These are phyloP conservation scores for Skeletonema grethae DNA, from an alignment of 108 stramenopile genomes.

Conservation along the genomic window DNA sequence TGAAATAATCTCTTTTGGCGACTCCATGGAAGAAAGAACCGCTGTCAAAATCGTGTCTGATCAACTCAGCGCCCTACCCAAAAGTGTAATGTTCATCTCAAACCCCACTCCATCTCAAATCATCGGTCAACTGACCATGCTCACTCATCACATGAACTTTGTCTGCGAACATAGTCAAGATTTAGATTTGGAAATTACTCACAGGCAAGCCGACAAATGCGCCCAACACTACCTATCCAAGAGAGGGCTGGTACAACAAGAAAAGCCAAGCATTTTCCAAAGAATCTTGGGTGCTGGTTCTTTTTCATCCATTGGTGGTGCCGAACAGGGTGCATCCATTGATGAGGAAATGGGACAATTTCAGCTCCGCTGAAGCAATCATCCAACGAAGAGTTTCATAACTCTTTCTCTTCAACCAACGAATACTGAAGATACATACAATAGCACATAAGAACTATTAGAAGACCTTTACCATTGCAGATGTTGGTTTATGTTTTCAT, in stretches of 20 bases:
- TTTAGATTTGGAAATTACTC: constrained; percentile 79
- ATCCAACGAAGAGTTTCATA: neutral
- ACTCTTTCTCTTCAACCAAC: neutral
- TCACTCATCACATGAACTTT: constrained; percentile 82
- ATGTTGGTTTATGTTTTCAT: neutral
- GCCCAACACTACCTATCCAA: constrained; percentile 59
- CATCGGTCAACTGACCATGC: constrained; percentile 80
- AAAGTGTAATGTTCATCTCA: constrained; percentile 82
- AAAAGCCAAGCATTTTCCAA: constrained; percentile 4
- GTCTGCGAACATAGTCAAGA: constrained; percentile 56
- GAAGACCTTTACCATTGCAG: neutral
- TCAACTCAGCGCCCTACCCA: constrained; percentile 71
- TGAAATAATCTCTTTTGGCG: constrained; percentile 88
- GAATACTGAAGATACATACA: neutral
- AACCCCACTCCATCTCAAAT: constrained; percentile 75
- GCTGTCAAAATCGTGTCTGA: constrained; percentile 85
- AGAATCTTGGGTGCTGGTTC: constrained; percentile 6
- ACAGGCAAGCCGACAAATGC: constrained; percentile 73
- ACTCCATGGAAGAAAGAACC: constrained; percentile 87
- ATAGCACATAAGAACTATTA: constrained; percentile 1
- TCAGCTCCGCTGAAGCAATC: neutral
- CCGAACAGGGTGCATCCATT: neutral
- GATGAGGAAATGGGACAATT: constrained; percentile 5
- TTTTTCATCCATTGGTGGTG: constrained; percentile 1
- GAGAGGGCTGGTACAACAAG: neutral